Percentiles rank a stretch among this genome's conserved stretches.
These are phyloP conservation scores for Picochlorum costavermella DNA, from an alignment of 139 green algal genomes.

Conservation along the genomic window DNA sequence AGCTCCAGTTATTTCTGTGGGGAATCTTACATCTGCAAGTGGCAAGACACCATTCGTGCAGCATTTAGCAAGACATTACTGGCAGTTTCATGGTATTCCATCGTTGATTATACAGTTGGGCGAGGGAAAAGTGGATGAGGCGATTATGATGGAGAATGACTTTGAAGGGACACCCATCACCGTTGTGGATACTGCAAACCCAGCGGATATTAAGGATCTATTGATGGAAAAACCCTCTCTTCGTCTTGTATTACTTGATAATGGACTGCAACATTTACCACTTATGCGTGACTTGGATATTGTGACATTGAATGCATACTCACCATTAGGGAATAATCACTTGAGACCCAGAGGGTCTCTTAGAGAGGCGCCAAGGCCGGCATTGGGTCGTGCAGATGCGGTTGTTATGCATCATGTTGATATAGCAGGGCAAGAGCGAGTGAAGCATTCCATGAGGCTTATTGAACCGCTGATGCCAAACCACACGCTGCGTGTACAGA, in stretches of 20 bases:
- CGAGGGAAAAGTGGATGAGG: conserved; percentile 26
- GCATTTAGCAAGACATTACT: conserved; percentile 25
- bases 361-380: conserved; percentile 16
- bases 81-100: conserved; percentile 10
- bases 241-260: conserved; percentile 26
- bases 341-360: conserved; percentile 27
- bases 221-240: conserved; percentile 17
- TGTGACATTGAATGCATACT: conserved; percentile 20
- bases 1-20: conserved; percentile 22
- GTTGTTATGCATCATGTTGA: conserved; percentile 28
- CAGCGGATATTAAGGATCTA: background rate
- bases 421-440: conserved; percentile 13
- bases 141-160: conserved; percentile 17
- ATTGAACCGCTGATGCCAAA: conserved; percentile 14
- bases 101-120: conserved; percentile 28
- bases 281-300: conserved; percentile 30
- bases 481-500: conserved; percentile 23
- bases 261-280: conserved; percentile 27
- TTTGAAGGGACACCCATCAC: conserved; percentile 14
- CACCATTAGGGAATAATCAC: conserved; percentile 33
- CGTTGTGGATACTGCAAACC: conserved; percentile 5
- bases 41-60: conserved; percentile 35
- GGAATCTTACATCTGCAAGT: conserved; percentile 22
- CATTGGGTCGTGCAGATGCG: conserved; percentile 22
- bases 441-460: conserved; percentile 1